Evolutionary conservation across 306 rosid genomes (phyloP).

Genomic region (Cicer pinnatifidum): DNA sequence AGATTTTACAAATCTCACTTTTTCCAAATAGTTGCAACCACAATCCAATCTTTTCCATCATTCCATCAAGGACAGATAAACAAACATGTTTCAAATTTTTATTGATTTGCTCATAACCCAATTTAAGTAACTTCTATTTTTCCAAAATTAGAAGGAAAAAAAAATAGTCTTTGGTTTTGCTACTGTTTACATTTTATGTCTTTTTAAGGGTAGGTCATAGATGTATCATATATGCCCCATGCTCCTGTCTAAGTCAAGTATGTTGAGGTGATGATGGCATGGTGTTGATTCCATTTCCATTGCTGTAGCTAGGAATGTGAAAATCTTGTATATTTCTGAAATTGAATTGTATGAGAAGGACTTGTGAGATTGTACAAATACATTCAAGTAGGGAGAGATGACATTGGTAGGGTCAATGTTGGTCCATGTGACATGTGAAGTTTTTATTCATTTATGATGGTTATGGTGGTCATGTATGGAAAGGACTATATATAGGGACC

Average conservation of each 20-base stretch:
- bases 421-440: conserved; percentile 87
- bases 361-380: conserved; percentile 50
- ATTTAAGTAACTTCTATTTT: conserved; percentile 55
- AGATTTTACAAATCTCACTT: conserved; percentile 82
- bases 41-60: conserved; percentile 53
- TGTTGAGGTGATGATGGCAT: conserved; percentile 44
- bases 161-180: conserved; percentile 36
- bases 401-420: conserved; percentile 60
- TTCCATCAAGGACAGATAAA: conserved; percentile 50
- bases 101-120: conserved; percentile 43
- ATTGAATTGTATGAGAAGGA: conserved; percentile 68
- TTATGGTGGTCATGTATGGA: conserved; percentile 51
- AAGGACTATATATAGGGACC: conserved; percentile 45
- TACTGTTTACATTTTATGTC: conserved; percentile 14
- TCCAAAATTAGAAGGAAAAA: conserved; percentile 50
- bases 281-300: conserved; percentile 40
- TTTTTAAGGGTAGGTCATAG: no score
- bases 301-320: conserved; percentile 53
- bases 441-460: conserved; percentile 51
- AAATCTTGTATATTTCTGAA: conserved; percentile 67
- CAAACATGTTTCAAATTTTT: conserved; percentile 37
- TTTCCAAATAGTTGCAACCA: conserved; percentile 78
- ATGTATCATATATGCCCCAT: conserved; percentile 24
- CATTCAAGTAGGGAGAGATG: conserved; percentile 49
- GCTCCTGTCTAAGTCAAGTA: conserved; percentile 51